Conservation (phyloP, 257 asterid species). For the Haberlea rhodopensis region DNA sequence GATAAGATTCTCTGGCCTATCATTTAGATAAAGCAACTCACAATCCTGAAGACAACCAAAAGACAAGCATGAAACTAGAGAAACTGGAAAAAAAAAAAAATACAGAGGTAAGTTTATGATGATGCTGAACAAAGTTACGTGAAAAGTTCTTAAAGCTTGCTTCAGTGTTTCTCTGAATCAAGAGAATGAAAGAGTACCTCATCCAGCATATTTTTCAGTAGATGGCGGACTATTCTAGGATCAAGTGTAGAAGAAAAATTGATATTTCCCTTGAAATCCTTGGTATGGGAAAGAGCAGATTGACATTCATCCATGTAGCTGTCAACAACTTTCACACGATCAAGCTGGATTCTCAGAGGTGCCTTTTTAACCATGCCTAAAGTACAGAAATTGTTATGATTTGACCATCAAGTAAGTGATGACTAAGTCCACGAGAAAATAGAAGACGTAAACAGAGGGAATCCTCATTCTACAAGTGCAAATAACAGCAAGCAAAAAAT, state of each 20-base stretch:
- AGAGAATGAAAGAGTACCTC: conserved; percentile 53
- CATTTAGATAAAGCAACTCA: conserved; percentile 74
- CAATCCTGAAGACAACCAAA: conserved; percentile 58
- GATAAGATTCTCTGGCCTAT: conserved; percentile 88
- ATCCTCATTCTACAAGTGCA: not conserved
- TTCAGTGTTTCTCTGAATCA: conserved; percentile 15
- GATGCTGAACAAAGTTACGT: not conserved
- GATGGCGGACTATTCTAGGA: conserved; percentile 54
- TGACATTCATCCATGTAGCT: conserved; percentile 40
- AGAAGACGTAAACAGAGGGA: not conserved
- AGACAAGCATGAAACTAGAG: conserved; percentile 14
- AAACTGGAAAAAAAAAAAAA: not conserved
- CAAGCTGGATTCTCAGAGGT: conserved; percentile 53
- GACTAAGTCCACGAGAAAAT: not conserved
- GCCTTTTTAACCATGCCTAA: conserved; percentile 82
- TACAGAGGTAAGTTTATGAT: not conserved
- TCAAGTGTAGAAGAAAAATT: conserved; percentile 46
- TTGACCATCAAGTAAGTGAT: not conserved
- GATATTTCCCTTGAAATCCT: conserved; percentile 44
- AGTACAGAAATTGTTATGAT: conserved; percentile 25
- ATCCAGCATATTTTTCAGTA: conserved; percentile 67
- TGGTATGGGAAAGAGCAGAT: conserved; percentile 57
- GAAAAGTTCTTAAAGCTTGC: conserved; percentile 12
- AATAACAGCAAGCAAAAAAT: not conserved
- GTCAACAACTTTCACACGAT: conserved; percentile 43